These are phyloP conservation scores for Suillus hirtellus DNA, from an alignment of 768 basidiomycete genomes.

Conservation along the genomic window DNA sequence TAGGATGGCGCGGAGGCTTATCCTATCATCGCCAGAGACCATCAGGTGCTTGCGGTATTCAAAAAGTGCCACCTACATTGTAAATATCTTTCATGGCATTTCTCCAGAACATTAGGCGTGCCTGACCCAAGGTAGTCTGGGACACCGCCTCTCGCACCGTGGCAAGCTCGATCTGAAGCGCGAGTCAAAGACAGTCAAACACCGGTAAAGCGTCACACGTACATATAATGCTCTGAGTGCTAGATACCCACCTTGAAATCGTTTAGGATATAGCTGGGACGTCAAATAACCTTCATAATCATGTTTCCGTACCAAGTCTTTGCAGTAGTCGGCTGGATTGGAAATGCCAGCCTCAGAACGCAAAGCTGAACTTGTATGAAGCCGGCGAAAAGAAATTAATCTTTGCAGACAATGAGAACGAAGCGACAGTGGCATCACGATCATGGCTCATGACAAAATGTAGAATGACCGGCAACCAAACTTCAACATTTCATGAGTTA, in stretches of 20 bases:
- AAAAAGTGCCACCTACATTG: conserved; percentile 47
- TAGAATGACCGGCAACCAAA: conserved; percentile 2
- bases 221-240: conserved; percentile 85
- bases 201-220: conserved; percentile 32
- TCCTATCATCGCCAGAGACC: conserved; percentile 44
- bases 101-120: conserved; percentile 87
- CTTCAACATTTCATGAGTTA: conserved; percentile 4
- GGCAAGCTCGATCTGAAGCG: conserved; percentile 70
- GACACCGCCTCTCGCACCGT: conserved; percentile 77
- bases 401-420: conserved; percentile 15
- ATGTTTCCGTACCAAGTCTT: conserved; percentile 67
- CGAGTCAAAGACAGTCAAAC: conserved; percentile 14
- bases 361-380: conserved; percentile 16
- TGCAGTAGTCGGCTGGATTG: conserved; percentile 65
- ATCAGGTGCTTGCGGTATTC: conserved; percentile 12
- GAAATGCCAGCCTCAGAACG: conserved; percentile 23
- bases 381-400: conserved; percentile 12
- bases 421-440: conserved; percentile 9
- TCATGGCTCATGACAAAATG: conserved; percentile 12
- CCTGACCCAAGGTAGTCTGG: conserved; percentile 71
- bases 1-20: conserved; percentile 77
- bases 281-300: conserved; percentile 81
- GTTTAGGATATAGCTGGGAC: conserved; percentile 70
- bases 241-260: conserved; percentile 65
- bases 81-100: conserved; percentile 71